Conservation (phyloP, 2,329 filamentous ascomycete genomes). For the Pseudopyricularia cyperi region DNA sequence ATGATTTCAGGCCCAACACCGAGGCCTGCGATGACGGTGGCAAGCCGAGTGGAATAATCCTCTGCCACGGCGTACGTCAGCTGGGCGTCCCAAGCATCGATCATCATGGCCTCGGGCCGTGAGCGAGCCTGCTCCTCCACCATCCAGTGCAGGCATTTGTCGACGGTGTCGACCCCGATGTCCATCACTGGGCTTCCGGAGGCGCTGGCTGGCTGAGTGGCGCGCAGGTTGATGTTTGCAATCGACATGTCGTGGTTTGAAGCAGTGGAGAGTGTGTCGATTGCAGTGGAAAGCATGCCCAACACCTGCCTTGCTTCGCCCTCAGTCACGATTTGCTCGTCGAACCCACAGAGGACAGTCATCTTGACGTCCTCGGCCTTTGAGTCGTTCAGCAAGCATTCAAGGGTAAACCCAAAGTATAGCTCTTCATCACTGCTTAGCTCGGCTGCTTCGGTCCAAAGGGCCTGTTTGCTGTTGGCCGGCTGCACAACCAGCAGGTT, state of each 20-base stretch:
- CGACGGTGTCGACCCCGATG: neutral
- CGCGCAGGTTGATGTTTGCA: neutral
- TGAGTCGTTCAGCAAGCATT: neutral
- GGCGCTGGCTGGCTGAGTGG: neutral
- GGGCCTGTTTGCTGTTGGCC: neutral
- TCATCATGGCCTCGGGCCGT: constrained; percentile 13
- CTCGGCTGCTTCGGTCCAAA: neutral
- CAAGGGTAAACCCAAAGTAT: neutral
- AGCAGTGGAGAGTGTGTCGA: neutral
- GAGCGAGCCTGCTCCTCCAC: constrained; percentile 1
- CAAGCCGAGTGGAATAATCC: constrained; percentile 23
- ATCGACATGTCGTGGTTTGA: neutral
- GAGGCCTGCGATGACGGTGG: neutral
- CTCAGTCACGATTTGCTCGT: neutral
- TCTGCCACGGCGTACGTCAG: constrained; percentile 17
- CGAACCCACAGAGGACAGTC: neutral
- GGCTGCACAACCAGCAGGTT: neutral
- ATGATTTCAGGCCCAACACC: constrained; percentile 36
- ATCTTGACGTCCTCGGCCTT: neutral
- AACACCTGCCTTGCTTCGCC: neutral
- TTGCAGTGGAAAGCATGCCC: neutral
- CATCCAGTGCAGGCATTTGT: constrained; percentile 1
- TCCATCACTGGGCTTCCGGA: neutral
- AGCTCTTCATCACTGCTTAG: neutral
- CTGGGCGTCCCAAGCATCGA: constrained; percentile 16